These are phyloP conservation scores for Mucor sp. DNA, from an alignment of 371 early-diverging fungal genomes.

Conservation along the genomic window DNA sequence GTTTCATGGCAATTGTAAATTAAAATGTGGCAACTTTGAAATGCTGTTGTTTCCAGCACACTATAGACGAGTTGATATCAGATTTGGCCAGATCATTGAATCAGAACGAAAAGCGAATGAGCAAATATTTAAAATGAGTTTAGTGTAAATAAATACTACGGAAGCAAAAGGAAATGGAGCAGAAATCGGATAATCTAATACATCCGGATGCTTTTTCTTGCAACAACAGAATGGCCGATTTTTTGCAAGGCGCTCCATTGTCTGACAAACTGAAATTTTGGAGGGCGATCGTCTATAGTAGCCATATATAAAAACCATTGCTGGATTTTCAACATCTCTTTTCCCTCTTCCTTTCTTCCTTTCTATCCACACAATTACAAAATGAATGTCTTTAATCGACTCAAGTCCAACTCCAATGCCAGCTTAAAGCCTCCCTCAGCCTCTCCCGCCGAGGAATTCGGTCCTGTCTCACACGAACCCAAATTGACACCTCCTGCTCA, in stretches of 20 bases:
- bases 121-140: too few relatives aligned
- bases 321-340: neutral
- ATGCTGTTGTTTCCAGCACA: too few relatives aligned
- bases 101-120: too few relatives aligned
- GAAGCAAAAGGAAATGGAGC: too few relatives aligned
- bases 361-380: slow-evolving; percentile 1
- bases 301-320: neutral
- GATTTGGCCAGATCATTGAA: too few relatives aligned
- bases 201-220: neutral
- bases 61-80: too few relatives aligned
- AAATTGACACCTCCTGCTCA: slow-evolving; percentile 33
- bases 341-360: neutral
- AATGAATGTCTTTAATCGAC: slow-evolving; percentile 28
- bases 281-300: slow-evolving; percentile 6
- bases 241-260: neutral
- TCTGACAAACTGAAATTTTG: slow-evolving; percentile 8
- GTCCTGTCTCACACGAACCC: slow-evolving; percentile 37
- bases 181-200: slow-evolving; percentile 15
- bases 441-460: slow-evolving; percentile 21
- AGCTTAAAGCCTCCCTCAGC: slow-evolving; percentile 15
- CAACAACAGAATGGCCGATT: neutral
- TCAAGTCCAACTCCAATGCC: slow-evolving; percentile 26
- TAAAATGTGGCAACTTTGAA: too few relatives aligned
- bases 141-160: too few relatives aligned
- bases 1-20: too few relatives aligned